phyloP scores from a whole-genome alignment of 1,139 yeast genomes.

The Yamadazyma trypodendri region DNA sequence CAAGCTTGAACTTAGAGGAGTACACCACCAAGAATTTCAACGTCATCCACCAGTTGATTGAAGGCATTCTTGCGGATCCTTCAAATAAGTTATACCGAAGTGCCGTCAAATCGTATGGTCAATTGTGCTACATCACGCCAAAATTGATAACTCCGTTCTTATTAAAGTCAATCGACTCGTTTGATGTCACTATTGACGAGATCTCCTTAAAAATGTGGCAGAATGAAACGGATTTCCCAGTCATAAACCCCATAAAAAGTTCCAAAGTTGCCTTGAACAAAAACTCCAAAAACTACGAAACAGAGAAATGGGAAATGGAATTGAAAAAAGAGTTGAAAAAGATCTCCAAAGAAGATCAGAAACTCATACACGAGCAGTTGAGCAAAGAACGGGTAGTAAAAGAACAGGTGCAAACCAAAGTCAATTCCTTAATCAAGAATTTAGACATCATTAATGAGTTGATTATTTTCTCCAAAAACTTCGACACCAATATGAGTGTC shows the following conservation, averaged over 20 bases:
- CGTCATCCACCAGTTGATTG: conserved; percentile 28
- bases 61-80: conserved; percentile 6
- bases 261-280: conserved; percentile 44
- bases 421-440: conserved; percentile 44
- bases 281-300: conserved; percentile 80
- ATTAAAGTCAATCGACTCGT: conserved; percentile 33
- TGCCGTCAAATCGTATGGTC: conserved; percentile 59
- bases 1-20: conserved; percentile 59
- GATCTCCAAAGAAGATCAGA: conserved; percentile 75
- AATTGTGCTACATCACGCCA: conserved; percentile 71
- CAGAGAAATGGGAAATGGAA: conserved; percentile 85
- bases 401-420: conserved; percentile 35
- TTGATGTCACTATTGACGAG: conserved; percentile 31
- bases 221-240: conserved; percentile 57
- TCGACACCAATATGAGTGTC: conserved; percentile 63
- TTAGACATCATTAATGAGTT: conserved; percentile 55
- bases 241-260: conserved; percentile 52
- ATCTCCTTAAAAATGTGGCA: conserved; percentile 63
- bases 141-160: conserved; percentile 54
- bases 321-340: conserved; percentile 75
- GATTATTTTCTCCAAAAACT: conserved; percentile 45
- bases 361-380: conserved; percentile 58
- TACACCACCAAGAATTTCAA: conserved; percentile 46
- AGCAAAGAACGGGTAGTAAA: conserved; percentile 60
- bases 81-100: conserved; percentile 33